Conservation (phyloP, 2,329 filamentous ascomycete species). For the Didymella segeticola region DNA sequence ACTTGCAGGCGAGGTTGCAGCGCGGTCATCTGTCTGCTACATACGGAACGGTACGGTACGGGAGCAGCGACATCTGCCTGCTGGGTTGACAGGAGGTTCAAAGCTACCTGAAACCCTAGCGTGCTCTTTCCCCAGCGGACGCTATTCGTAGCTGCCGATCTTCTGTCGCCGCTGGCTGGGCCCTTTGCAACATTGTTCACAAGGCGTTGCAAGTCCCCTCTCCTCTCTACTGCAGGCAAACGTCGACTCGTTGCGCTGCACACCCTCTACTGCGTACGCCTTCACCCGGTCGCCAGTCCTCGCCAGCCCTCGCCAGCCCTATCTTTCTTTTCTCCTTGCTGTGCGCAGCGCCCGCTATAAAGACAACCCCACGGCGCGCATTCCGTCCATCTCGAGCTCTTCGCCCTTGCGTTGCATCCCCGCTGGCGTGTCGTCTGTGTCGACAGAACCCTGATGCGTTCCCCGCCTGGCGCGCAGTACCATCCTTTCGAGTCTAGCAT, state of each 20-base stretch:
- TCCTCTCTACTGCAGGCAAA: conserved; percentile 3
- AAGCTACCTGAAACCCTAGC: conserved; percentile 15
- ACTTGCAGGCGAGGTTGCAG: neutral
- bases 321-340: neutral
- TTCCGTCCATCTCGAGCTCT: conserved; percentile 9
- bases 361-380: conserved; percentile 14
- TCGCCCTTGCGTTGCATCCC: conserved; percentile 48
- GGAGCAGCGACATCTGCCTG: neutral
- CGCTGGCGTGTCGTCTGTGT: conserved; percentile 25
- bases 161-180: conserved; percentile 9
- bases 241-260: conserved; percentile 6
- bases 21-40: neutral
- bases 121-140: conserved; percentile 29
- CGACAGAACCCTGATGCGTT: conserved; percentile 47
- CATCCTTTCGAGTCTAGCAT: conserved; percentile 50
- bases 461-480: conserved; percentile 48
- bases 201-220: neutral
- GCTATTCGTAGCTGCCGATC: conserved; percentile 33
- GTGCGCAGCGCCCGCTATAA: conserved; percentile 3
- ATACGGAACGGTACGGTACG: no score
- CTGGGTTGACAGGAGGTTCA: neutral
- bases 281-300: conserved; percentile 8
- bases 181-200: conserved; percentile 5
- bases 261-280: neutral
- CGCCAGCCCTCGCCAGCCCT: neutral